Evolutionary conservation across 768 basidiomycete species (phyloP), one percentile per base, ranked within the genome.

Genomic region (Boletus reticulatus): DNA sequence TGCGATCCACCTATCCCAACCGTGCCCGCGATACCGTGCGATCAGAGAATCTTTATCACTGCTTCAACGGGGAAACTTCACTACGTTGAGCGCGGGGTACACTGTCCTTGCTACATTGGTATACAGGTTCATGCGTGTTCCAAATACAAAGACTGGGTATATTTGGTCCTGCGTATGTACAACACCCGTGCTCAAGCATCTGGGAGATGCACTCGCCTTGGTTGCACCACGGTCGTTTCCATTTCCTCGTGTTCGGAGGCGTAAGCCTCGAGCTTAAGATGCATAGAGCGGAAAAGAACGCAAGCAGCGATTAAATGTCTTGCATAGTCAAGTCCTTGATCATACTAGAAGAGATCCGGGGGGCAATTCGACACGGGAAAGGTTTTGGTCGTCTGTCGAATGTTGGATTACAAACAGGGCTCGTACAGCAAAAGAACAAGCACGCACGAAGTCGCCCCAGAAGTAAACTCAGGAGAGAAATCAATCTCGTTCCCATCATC

Each of bases 331-430:
- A n/a, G 41, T 41, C 57, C 43, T 54, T 60, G 39, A 55, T 57
- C 5, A 24, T 32, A 19, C 13, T 29, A 13, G 46, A 43, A 37
- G 65, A 52, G 42, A 36, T 43, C 16, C 68, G 54, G 6, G 71
- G 57, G 5, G 56, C 39, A 29, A 68, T 56, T 34, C 53, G 50
- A 47, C 68, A 66, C 3, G 60, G 69, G 39, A 66, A 69, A 4
- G 44, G 58, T 27, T 47, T 53, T 12, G 61, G 66, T 48, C 56
- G 68, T 34, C 70, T 72, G 37, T 48, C 14, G 14, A 17, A 27
- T 7, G 10, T 42, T 13, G 14, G 2, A 50, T 59, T 20, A 46
- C 14, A 24, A 48, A 27, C 6, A 39, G 24, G 19, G 19, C 7
- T 8, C 17, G 42, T 29, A 42, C 4, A 12, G 9, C 13, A 16